Evolutionary conservation across 2,329 filamentous ascomycete genomes (phyloP), one percentile per base, ranked within the genome.

Genomic region (Trichoderma lentiforme): DNA sequence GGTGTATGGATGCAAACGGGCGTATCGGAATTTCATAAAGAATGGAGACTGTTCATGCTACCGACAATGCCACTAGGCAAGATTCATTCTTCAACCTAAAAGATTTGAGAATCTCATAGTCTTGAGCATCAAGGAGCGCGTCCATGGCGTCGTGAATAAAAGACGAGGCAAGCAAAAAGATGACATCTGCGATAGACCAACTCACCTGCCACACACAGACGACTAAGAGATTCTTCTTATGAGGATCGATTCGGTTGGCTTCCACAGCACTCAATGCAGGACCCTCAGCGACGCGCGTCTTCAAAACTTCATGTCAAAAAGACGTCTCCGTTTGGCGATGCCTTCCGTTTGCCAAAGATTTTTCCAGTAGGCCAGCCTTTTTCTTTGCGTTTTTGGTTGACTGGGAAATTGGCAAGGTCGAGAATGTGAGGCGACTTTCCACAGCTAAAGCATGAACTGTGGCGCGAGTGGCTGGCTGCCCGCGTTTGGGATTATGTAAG

Each of bases 401-500:
- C n/a, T 32, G 39, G 53, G 67, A 70, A 70, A 70, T 53, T 36
- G 57, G 57, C 57, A 61, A 53, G 32, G 57, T 62, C 15, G n/a
- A 61, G 30, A 36, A 51, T 32, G 36, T 47, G 67, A 69, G 67
- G 67, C 39, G 67, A 70, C 67, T 62, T 70, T 53, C 56, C 24
- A 8, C n/a, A 62, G 56, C 66, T 51, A 57, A 34, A 70, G 67
- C 28, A 58, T 69, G 34, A 70, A 57, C 21, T 70, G 67, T 70
- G 67, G 67, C 67, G 67, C 39, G 39, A 36, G 67, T 70, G 67
- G 67, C 67, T 70, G 61, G 67, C 36, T 62, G 28, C 14, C 43
- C 32, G 57, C 60, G 66, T 69, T n/a, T 61, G 28, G 15, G 67
- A 57, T 70, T 70, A 70, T 70, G 67, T 70, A 70, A 70, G 67